Percentiles rank a stretch among this genome's conserved stretches.
These are phyloP conservation scores for Salinomyces thailandicus DNA, from an alignment of 2,329 filamentous ascomycete species.

Conservation along the genomic window DNA sequence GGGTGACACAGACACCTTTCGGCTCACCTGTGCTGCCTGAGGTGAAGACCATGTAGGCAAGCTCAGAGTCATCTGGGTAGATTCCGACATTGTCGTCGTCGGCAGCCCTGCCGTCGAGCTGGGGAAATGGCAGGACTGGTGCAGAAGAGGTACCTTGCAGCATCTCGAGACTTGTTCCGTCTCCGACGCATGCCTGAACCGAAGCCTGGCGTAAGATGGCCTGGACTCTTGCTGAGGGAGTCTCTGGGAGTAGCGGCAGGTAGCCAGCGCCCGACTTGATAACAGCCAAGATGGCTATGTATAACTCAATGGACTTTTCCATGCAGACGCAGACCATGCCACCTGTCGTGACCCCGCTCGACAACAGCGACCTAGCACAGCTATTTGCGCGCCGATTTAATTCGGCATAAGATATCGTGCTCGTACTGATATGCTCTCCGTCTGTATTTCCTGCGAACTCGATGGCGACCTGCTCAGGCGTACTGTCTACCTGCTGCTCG, in stretches of 20 bases:
- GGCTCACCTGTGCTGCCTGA: constrained; percentile 72
- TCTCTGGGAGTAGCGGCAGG: constrained; percentile 66
- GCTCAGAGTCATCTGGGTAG: constrained; percentile 35
- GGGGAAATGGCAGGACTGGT: constrained; percentile 21
- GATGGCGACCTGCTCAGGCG: constrained; percentile 43
- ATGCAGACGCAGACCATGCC: constrained; percentile 62
- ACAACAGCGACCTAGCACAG: constrained; percentile 48
- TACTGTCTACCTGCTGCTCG: constrained; percentile 43
- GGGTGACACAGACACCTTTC: constrained; percentile 70
- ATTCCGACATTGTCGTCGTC: constrained; percentile 29
- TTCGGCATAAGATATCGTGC: constrained; percentile 50
- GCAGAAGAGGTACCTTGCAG: constrained; percentile 8
- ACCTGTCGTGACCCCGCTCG: constrained; percentile 39
- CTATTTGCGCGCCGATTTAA: constrained; percentile 56
- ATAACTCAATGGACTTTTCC: constrained; percentile 64
- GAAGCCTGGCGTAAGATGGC: constrained; percentile 53
- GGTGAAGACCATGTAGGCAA: constrained; percentile 70
- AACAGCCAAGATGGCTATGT: constrained; percentile 62
- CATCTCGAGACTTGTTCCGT: constrained; percentile 11
- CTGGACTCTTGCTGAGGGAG: constrained; percentile 50
- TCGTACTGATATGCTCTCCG: constrained; percentile 24
- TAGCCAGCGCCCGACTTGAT: constrained; percentile 69
- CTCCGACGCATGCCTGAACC: constrained; percentile 39
- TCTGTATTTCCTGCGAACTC: constrained; percentile 48
- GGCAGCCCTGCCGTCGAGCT: constrained; percentile 23